Evolutionary conservation across 257 asterid species (phyloP).

Genomic region (Paraleonurus japonicus): DNA sequence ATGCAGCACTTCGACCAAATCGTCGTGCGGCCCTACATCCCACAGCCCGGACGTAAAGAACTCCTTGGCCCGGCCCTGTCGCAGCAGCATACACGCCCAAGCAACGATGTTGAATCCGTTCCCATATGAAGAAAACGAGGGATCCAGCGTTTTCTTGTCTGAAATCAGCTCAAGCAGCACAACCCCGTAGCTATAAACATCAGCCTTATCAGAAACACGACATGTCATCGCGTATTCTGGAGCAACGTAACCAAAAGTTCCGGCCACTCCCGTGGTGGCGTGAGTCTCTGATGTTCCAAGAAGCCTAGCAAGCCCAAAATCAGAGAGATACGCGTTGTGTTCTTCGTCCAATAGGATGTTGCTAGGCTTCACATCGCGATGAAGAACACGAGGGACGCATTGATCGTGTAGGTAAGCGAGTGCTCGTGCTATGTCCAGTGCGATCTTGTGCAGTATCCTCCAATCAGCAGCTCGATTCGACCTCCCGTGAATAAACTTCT

Average conservation of each 20-base stretch:
- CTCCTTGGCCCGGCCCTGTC: slow-evolving; percentile 84
- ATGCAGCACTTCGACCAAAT: slow-evolving; percentile 78
- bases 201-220: slow-evolving; percentile 95
- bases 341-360: slow-evolving; percentile 84
- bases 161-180: slow-evolving; percentile 90
- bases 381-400: slow-evolving; percentile 91
- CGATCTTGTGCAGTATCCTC: slow-evolving; percentile 90
- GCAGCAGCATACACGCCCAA: slow-evolving; percentile 89
- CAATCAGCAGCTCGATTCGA: slow-evolving; percentile 73
- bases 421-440: slow-evolving; percentile 83
- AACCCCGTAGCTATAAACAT: slow-evolving; percentile 91
- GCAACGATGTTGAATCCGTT: slow-evolving; percentile 90
- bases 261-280: slow-evolving; percentile 92
- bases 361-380: slow-evolving; percentile 95
- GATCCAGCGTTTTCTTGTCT: slow-evolving; percentile 86
- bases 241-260: slow-evolving; percentile 94
- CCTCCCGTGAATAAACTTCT: slow-evolving; percentile 81
- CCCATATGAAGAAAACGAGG: slow-evolving; percentile 84
- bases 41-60: slow-evolving; percentile 78
- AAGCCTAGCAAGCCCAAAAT: slow-evolving; percentile 89
- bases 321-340: slow-evolving; percentile 75
- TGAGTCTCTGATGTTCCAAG: slow-evolving; percentile 91
- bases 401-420: slow-evolving; percentile 90
- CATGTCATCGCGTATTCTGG: slow-evolving; percentile 97
- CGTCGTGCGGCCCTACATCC: slow-evolving; percentile 94